Evolutionary conservation across 768 basidiomycete genomes (phyloP).

Genomic region (Coprinopsis strossmayeri): DNA sequence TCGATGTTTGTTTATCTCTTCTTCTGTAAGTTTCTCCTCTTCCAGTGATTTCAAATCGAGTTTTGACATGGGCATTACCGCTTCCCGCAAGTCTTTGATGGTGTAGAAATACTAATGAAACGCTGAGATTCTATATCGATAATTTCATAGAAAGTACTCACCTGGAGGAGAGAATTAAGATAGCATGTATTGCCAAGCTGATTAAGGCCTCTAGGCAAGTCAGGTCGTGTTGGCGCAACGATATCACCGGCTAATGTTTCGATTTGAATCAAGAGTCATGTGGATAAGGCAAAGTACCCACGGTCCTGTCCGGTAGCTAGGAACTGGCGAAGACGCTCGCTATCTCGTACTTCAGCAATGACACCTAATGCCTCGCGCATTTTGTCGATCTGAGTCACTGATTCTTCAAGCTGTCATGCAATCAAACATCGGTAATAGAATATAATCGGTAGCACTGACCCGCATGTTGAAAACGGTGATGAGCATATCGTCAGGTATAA

Average conservation of each 20-base stretch:
- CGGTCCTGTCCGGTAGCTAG: conserved; percentile 65
- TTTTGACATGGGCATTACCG: conserved; percentile 56
- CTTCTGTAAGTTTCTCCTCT: conserved; percentile 71
- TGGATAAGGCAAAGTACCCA: conserved; percentile 34
- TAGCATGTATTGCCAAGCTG: conserved; percentile 90
- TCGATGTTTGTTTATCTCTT: conserved; percentile 75
- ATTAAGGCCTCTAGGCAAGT: conserved; percentile 80
- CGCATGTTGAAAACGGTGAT: conserved; percentile 66
- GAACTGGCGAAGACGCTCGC: conserved; percentile 62
- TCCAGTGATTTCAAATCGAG: conserved; percentile 48
- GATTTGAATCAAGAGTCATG: background rate
- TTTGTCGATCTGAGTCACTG: conserved; percentile 56
- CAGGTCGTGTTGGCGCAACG: conserved; percentile 43
- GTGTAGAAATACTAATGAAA: conserved; percentile 77
- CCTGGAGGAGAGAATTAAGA: conserved; percentile 74
- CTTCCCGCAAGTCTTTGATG: conserved; percentile 82
- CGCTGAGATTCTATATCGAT: background rate
- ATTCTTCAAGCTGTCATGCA: conserved; percentile 57
- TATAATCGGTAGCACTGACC: conserved; percentile 33
- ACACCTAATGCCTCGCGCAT: conserved; percentile 68
- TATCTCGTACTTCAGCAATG: conserved; percentile 72
- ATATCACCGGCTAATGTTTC: conserved; percentile 57
- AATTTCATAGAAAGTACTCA: conserved; percentile 15
- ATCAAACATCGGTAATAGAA: background rate
- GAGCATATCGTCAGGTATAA: conserved; percentile 75